phyloP scores from a whole-genome alignment of 2,329 filamentous ascomycete species.

The Colletotrichum lini region DNA sequence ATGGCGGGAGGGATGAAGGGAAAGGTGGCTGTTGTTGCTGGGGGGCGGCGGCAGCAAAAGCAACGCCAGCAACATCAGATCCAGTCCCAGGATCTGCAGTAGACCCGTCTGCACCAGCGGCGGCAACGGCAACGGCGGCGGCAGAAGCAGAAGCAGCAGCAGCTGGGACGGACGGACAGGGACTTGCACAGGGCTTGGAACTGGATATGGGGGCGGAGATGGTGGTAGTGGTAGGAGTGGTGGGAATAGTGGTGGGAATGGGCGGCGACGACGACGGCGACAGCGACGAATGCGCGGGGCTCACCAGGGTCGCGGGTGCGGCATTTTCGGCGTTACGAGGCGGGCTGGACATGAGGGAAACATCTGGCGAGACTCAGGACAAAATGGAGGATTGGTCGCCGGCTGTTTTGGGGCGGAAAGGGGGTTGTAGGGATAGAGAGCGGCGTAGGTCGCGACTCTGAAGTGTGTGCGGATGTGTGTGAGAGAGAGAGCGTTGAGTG shows the following conservation, averaged over 20 bases:
- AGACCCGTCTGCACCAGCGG: constrained; percentile 12
- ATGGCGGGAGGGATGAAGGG: constrained; percentile 46
- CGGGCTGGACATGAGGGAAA: constrained; percentile 71
- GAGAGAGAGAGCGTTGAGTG: no score
- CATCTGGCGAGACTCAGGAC: constrained; percentile 61
- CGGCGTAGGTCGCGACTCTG: constrained; percentile 24
- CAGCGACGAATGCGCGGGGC: constrained; percentile 46
- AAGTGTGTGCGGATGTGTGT: constrained; percentile 17
- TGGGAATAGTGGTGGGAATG: constrained; percentile 8
- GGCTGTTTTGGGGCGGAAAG: constrained; percentile 37
- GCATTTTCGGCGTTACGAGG: constrained; percentile 67
- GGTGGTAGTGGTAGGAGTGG: not conserved
- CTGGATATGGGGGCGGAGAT: not conserved
- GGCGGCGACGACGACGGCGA: not conserved
- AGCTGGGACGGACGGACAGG: constrained; percentile 18
- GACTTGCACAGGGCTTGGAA: constrained; percentile 15
- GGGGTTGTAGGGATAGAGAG: constrained; percentile 36
- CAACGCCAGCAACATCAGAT: constrained; percentile 27
- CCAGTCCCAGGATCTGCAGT: constrained; percentile 18
- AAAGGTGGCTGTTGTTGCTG: constrained; percentile 39
- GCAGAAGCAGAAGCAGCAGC: constrained; percentile 15
- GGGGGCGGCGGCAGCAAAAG: constrained; percentile 18
- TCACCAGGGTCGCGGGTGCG: constrained; percentile 64
- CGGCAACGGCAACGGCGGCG: constrained; percentile 3
- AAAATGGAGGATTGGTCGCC: constrained; percentile 49